Percentiles rank a stretch among this genome's conserved stretches.
These are phyloP conservation scores for Datisca glomerata DNA, from an alignment of 306 rosid species.

Conservation along the genomic window DNA sequence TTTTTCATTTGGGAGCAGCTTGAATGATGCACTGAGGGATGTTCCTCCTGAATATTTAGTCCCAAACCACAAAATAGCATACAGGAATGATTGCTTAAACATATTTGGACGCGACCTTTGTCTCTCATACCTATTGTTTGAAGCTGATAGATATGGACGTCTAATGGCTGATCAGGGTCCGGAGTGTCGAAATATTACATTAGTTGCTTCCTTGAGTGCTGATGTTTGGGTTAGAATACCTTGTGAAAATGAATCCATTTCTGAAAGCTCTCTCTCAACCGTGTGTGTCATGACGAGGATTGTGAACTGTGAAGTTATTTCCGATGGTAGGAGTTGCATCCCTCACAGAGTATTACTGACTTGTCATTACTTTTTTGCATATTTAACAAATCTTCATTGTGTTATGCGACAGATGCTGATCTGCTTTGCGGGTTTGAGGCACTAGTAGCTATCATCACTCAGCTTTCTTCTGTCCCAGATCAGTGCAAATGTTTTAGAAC, in stretches of 20 bases:
- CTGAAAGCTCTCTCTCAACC: constrained; percentile 20
- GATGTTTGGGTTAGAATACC: constrained; percentile 89
- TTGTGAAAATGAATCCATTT: constrained; percentile 20
- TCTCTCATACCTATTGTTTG: constrained; percentile 37
- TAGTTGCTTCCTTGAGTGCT: constrained; percentile 55
- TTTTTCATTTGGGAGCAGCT: constrained; percentile 31
- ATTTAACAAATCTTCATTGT: constrained; percentile 5
- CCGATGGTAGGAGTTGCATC: constrained; percentile 44
- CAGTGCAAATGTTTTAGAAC: constrained; percentile 57
- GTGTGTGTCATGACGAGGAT: constrained; percentile 47
- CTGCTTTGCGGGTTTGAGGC: neutral
- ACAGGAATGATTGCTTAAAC: constrained; percentile 49
- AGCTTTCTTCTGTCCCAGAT: constrained; percentile 38
- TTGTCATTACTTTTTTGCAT: constrained; percentile 4
- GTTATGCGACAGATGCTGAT: too few relatives aligned
- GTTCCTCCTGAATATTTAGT: constrained; percentile 46
- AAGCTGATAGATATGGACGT: constrained; percentile 30
- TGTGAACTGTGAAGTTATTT: constrained; percentile 47
- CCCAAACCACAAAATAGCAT: constrained; percentile 45
- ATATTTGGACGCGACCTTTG: constrained; percentile 55
- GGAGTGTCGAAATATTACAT: constrained; percentile 20
- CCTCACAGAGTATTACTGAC: constrained; percentile 10
- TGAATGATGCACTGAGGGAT: constrained; percentile 28
- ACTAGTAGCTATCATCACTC: constrained; percentile 30
- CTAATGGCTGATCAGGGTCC: constrained; percentile 22